phyloP scores from a whole-genome alignment of 2,329 filamentous ascomycete species.

The Lecanicillium sp. region DNA sequence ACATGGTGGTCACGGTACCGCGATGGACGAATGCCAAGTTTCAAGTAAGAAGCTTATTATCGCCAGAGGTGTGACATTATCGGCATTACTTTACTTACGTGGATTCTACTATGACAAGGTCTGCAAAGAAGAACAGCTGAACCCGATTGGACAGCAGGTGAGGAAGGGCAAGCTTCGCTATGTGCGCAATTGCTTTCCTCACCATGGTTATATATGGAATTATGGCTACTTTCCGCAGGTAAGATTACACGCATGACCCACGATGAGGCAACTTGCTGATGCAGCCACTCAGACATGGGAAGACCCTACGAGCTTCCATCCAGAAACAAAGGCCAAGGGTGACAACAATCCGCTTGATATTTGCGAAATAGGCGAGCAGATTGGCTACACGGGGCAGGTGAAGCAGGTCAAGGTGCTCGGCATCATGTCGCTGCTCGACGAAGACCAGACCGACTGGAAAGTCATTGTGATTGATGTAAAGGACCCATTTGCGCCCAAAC shows the following conservation, averaged over 20 bases:
- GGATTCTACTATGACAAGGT: conserved; percentile 61
- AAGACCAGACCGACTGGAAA: conserved; percentile 99
- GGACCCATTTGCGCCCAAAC: conserved; percentile 90
- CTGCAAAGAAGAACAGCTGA: conserved; percentile 96
- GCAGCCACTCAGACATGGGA: conserved; percentile 75
- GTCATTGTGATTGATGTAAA: conserved; percentile 99
- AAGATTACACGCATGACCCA: conserved; percentile 24
- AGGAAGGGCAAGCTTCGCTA: conserved; percentile 99
- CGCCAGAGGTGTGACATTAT: too few relatives aligned
- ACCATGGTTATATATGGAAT: conserved; percentile 99
- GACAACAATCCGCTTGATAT: conserved; percentile 99
- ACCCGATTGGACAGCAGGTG: conserved; percentile 98
- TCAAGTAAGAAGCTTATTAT: too few relatives aligned
- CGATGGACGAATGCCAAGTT: conserved; percentile 99
- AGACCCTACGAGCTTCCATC: conserved; percentile 91
- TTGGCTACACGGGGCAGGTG: conserved; percentile 90
- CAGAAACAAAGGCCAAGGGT: conserved; percentile 98
- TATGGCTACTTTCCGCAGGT: conserved; percentile 99
- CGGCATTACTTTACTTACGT: too few relatives aligned
- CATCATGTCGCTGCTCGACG: conserved; percentile 97
- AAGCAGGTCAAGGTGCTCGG: conserved; percentile 99
- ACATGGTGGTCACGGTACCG: conserved; percentile 99
- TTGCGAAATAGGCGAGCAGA: conserved; percentile 98
- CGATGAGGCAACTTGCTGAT: conserved; percentile 10
- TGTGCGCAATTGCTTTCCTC: conserved; percentile 99